Evolutionary conservation across 1,139 yeast species (phyloP).

Genomic region (Entelexis paramagnoliae): DNA sequence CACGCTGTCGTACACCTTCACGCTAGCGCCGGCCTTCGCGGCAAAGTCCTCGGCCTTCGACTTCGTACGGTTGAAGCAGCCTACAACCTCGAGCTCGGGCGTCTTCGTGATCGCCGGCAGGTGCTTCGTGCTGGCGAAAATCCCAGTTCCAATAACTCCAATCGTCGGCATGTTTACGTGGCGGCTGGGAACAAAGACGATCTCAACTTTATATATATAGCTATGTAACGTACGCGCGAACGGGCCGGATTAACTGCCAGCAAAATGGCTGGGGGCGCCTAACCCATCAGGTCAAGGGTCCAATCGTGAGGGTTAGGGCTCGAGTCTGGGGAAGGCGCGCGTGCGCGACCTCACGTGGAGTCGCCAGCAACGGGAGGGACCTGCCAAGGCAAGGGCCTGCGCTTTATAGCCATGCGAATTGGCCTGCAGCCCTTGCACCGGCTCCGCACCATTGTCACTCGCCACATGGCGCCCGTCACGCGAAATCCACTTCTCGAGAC

Average conservation of each 20-base stretch:
- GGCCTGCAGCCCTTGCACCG: not conserved
- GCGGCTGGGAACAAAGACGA: too few species aligned
- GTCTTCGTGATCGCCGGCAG: constrained; percentile 56
- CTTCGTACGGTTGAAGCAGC: constrained; percentile 73
- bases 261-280: too few species aligned
- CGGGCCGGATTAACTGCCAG: too few species aligned
- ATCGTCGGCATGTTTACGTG: constrained; percentile 35
- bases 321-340: too few species aligned
- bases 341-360: too few species aligned
- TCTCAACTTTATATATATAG: too few species aligned
- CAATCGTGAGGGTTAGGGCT: too few species aligned
- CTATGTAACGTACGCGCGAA: too few species aligned
- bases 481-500: constrained; percentile 1
- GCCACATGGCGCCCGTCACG: not conserved
- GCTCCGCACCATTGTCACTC: not conserved
- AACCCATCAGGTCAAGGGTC: too few species aligned
- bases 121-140: constrained; percentile 76
- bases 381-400: not conserved
- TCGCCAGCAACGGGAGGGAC: not conserved
- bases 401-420: not conserved
- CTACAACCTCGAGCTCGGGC: constrained; percentile 38
- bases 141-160: constrained; percentile 84
- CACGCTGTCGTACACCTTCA: constrained; percentile 50
- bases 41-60: constrained; percentile 76
- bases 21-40: constrained; percentile 28